Conservation (phyloP, 2,329 filamentous ascomycete genomes). For the Epichloe scottii region DNA sequence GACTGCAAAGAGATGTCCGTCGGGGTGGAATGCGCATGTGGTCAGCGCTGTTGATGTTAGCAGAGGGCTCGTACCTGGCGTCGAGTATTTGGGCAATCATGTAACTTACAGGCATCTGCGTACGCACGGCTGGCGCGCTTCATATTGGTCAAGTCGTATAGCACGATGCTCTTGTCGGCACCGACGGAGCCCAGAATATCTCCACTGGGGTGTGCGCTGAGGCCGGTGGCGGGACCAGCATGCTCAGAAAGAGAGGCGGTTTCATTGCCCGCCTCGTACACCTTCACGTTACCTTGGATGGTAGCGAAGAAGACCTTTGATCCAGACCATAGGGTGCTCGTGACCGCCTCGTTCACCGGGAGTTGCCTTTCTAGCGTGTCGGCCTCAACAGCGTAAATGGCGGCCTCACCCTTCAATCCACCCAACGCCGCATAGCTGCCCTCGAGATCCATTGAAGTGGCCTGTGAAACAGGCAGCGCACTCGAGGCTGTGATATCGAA, state of each 20-base stretch:
- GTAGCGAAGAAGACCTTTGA: conserved; percentile 61
- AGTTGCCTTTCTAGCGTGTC: conserved; percentile 56
- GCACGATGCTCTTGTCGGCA: conserved; percentile 79
- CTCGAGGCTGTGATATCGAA: conserved; percentile 34
- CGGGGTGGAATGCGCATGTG: conserved; percentile 79
- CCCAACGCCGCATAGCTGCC: conserved; percentile 61
- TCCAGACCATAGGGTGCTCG: conserved; percentile 50
- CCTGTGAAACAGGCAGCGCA: conserved; percentile 33
- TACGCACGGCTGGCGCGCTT: conserved; percentile 67
- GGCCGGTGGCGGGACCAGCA: conserved; percentile 63
- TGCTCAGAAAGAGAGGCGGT: conserved; percentile 65
- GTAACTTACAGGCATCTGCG: conserved; percentile 59
- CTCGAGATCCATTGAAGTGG: conserved; percentile 36
- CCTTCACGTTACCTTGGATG: conserved; percentile 63
- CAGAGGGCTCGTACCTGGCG: neutral
- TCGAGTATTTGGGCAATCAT: neutral
- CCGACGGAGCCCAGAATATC: conserved; percentile 78
- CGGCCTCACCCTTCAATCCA: conserved; percentile 60
- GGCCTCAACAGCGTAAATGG: conserved; percentile 61
- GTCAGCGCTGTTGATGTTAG: conserved; percentile 46
- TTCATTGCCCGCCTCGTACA: conserved; percentile 62
- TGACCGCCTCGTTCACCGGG: conserved; percentile 55
- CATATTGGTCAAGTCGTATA: conserved; percentile 65
- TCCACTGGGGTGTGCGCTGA: conserved; percentile 73
- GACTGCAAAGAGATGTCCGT: conserved; percentile 84